Conservation (phyloP, 2,329 filamentous ascomycete genomes). For the Fusarium globosum region DNA sequence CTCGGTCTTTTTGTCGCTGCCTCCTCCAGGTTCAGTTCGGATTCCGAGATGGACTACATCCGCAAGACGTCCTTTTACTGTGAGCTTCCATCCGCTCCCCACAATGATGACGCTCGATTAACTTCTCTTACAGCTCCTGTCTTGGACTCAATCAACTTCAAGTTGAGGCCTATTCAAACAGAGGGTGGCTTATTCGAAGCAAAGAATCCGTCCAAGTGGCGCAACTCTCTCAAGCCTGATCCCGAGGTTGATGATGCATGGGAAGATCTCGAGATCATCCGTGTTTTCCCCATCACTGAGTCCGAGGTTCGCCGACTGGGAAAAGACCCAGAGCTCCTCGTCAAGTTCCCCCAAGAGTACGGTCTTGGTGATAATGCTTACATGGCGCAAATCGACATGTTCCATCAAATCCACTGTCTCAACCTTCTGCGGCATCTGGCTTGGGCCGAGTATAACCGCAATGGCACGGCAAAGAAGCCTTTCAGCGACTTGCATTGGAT, state of each 20-base stretch:
- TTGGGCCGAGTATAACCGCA: constrained; percentile 9
- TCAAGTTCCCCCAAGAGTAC: constrained; percentile 12
- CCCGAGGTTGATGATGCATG: constrained; percentile 8
- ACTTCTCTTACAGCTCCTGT: not conserved
- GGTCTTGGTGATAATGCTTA: constrained; percentile 7
- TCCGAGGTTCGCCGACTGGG: not conserved
- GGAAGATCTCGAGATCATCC: constrained; percentile 14
- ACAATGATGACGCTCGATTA: accelerated
- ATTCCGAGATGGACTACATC: not conserved
- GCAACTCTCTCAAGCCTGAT: not conserved
- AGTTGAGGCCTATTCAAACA: not conserved
- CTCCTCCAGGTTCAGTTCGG: not conserved
- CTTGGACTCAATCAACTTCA: not conserved
- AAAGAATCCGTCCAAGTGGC: constrained; percentile 10
- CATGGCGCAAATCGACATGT: constrained; percentile 16
- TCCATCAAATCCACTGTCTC: constrained; percentile 15
- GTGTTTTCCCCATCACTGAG: constrained; percentile 8
- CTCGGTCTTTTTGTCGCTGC: not conserved
- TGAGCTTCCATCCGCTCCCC: not conserved
- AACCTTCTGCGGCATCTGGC: constrained; percentile 5
- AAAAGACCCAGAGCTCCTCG: constrained; percentile 13
- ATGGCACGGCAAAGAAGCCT: constrained; percentile 4
- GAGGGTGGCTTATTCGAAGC: constrained; percentile 16
- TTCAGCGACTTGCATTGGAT: constrained; percentile 13
- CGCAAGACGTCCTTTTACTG: constrained; percentile 11